phyloP scores from a whole-genome alignment of 1,284 basidiomycete species.

The Moesziomyces aphidis region DNA sequence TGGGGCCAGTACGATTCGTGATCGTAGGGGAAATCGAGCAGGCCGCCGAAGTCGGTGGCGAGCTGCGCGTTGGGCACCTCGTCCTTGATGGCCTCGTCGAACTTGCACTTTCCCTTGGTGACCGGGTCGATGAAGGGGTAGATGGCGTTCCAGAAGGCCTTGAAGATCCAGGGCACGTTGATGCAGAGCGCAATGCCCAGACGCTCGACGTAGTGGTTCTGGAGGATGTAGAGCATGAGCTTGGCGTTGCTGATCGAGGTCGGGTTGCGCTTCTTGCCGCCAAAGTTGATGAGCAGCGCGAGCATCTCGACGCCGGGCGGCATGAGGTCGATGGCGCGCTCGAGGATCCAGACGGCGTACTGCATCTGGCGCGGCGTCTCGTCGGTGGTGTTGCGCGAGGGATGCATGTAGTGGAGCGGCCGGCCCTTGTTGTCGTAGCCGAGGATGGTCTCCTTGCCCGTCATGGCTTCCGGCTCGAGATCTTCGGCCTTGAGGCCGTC shows the following conservation, averaged over 20 bases:
- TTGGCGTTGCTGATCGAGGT: conserved; percentile 58
- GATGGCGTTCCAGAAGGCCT: conserved; percentile 63
- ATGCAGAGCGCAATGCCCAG: conserved; percentile 68
- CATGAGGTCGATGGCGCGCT: conserved; percentile 68
- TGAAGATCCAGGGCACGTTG: conserved; percentile 62
- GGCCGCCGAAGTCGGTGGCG: conserved; percentile 56
- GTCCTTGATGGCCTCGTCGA: conserved; percentile 60
- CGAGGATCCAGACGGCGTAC: conserved; percentile 69
- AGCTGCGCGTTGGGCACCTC: conserved; percentile 59
- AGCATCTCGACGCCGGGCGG: conserved; percentile 67
- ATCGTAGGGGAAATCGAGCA: conserved; percentile 71
- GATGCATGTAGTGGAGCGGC: conserved; percentile 69
- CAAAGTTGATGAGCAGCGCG: conserved; percentile 62
- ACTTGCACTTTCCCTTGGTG: conserved; percentile 67
- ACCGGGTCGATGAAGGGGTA: conserved; percentile 69
- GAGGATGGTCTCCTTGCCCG: conserved; percentile 68
- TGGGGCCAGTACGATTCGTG: conserved; percentile 81
- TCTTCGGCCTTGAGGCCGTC: conserved; percentile 64
- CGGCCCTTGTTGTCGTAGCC: conserved; percentile 68
- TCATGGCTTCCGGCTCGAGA: conserved; percentile 65
- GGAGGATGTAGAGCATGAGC: conserved; percentile 68
- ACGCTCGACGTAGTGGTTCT: conserved; percentile 67
- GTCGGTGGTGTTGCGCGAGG: conserved; percentile 64
- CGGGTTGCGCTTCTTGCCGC: conserved; percentile 57
- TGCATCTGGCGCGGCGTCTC: conserved; percentile 68